Conservation (phyloP, 1,284 basidiomycete genomes). For the Phlebopus sp. region DNA sequence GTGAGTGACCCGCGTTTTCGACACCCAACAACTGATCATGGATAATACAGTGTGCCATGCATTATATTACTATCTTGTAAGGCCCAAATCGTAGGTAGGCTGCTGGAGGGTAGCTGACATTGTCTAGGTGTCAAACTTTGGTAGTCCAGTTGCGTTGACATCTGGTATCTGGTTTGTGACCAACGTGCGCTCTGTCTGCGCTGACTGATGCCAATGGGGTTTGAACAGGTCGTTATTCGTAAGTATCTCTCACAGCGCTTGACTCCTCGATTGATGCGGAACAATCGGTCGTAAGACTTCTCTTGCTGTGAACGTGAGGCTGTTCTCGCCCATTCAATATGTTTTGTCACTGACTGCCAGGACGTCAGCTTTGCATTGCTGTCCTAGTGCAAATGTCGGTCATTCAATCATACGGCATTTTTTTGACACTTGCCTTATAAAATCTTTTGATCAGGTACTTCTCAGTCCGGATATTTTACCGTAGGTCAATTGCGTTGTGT, state of each 20-base stretch:
- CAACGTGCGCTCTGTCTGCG: neutral
- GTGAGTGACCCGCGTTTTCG: neutral
- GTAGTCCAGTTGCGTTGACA: conserved; percentile 29
- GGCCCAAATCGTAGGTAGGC: conserved; percentile 2
- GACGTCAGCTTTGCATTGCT: conserved; percentile 31
- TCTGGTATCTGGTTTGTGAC: neutral
- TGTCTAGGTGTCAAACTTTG: conserved; percentile 36
- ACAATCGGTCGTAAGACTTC: neutral
- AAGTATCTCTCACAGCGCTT: neutral
- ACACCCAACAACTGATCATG: neutral
- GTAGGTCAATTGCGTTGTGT: conserved; percentile 20
- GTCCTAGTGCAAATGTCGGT: conserved; percentile 37
- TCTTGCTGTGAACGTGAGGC: conserved; percentile 6
- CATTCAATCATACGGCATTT: neutral
- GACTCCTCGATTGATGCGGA: neutral
- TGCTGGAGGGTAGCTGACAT: neutral
- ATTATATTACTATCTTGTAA: conserved; percentile 38
- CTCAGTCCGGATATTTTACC: conserved; percentile 32
- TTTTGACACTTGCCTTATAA: neutral
- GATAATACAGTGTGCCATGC: conserved; percentile 29
- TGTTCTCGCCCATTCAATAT: neutral
- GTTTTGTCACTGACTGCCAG: neutral
- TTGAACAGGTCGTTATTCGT: conserved; percentile 7
- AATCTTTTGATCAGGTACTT: conserved; percentile 32
- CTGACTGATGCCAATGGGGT: conserved; percentile 1